Evolutionary conservation across 2,329 filamentous ascomycete genomes (phyloP).

Genomic region (Cercospora sp.): DNA sequence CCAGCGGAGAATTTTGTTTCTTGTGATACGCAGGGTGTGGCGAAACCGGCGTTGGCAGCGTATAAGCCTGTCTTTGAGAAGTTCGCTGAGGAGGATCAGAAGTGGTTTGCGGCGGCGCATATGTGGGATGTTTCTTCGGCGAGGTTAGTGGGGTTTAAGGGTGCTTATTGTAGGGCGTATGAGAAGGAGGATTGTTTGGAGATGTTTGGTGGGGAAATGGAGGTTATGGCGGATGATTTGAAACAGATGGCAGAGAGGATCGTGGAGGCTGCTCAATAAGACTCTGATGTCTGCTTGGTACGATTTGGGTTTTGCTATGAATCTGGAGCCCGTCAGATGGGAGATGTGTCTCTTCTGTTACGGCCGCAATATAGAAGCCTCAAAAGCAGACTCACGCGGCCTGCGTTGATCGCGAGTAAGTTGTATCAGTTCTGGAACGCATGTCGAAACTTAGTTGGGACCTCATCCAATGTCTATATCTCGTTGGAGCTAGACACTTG

Average conservation of each 20-base stretch:
- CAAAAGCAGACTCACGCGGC: neutral
- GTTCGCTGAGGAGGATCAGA: constrained; percentile 43
- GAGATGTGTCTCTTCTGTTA: neutral
- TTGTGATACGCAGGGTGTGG: constrained; percentile 53
- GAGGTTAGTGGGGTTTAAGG: constrained; percentile 45
- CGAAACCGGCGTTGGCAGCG: constrained; percentile 53
- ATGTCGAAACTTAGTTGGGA: too few species aligned
- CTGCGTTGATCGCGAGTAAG: neutral
- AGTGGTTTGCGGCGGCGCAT: constrained; percentile 62
- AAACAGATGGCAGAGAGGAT: constrained; percentile 50
- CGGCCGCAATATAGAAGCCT: neutral
- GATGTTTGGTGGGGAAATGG: constrained; percentile 54
- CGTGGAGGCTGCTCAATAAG: constrained; percentile 9
- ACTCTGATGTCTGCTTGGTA: too few species aligned
- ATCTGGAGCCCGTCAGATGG: too few species aligned
- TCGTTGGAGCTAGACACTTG: neutral
- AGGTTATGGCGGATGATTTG: constrained; percentile 52
- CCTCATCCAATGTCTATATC: neutral
- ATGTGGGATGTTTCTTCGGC: constrained; percentile 56
- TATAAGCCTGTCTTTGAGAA: constrained; percentile 50
- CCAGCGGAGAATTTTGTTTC: constrained; percentile 54
- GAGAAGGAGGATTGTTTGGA: constrained; percentile 55
- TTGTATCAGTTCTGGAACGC: neutral
- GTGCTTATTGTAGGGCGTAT: constrained; percentile 56
- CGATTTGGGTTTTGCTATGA: too few species aligned